phyloP scores from a whole-genome alignment of 306 rosid species.

The Dryas octopetala region DNA sequence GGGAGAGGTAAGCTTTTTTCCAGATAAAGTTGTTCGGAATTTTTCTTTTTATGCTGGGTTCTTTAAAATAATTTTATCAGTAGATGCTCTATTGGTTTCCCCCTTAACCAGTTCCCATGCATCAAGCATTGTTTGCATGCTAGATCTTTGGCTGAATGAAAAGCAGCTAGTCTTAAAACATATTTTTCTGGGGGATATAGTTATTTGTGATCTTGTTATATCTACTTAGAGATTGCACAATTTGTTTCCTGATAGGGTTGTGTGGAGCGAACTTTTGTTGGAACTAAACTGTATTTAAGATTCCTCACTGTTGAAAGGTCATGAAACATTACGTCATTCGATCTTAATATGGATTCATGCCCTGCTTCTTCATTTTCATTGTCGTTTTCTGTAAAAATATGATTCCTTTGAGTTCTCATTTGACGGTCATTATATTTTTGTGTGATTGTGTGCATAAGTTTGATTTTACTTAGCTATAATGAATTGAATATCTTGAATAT shows the following conservation, averaged over 20 bases:
- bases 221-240: too few relatives aligned
- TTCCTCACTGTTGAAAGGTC: too few relatives aligned
- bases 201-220: background rate
- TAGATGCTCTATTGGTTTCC: background rate
- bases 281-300: too few relatives aligned
- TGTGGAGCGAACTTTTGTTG: too few relatives aligned
- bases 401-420: background rate
- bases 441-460: background rate
- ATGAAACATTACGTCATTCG: too few relatives aligned
- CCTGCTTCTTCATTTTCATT: too few relatives aligned
- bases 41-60: constrained; percentile 18
- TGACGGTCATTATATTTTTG: too few relatives aligned
- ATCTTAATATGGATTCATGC: too few relatives aligned
- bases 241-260: too few relatives aligned
- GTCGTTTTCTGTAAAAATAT: background rate
- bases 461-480: constrained; percentile 9
- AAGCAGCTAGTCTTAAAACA: background rate
- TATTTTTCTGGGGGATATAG: background rate
- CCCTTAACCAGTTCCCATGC: background rate
- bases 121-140: constrained; percentile 4
- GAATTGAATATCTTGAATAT: constrained; percentile 17
- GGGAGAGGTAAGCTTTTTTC: constrained; percentile 57
- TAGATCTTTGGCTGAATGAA: constrained; percentile 5
- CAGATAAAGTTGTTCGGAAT: background rate
- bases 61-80: constrained; percentile 1